Evolutionary conservation across 192 early-diverging fungal genomes (phyloP), one percentile per base, ranked within the genome.

Genomic region (Cetraspora pellucida): DNA sequence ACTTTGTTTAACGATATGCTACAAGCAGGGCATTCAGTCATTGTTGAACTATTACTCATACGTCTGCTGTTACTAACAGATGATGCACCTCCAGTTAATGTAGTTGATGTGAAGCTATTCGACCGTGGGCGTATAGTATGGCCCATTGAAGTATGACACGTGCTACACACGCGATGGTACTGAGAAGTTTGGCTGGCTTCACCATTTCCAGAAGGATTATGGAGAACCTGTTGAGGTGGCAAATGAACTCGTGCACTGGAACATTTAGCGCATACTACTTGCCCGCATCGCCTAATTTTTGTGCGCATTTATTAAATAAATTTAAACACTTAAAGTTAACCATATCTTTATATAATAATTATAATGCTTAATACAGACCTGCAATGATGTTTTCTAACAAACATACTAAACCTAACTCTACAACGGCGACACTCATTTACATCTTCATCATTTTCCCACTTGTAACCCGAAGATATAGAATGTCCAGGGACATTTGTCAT

Each of bases 361-460:
- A 65, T 65, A 65, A n/a, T 10, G 19, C 10, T 65, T 17, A 11
- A 1, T 68, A 74, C 63, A 30, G 37, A 73, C 71, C 96, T 87
- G 80, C 96, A 98, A 81, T 98, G 96, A 78, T 97, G 96, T 65
- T 95, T 87, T 64, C 96, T 82, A 47, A 92, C 67, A 65, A 91
- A 93, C 23, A 98, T 75, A 0, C 88, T 88, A 80, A 98, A 98
- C 17, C 87, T 85, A 23, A 83, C 78, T 10, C 77, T 78, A 77
- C 95, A 97, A 27, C 85, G 81, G 28, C 87, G 84, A 81, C 96
- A 98, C 2, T 85, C 78, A 0, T 80, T 79, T 0, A 90, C 91
- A 14, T 91, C 87, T 16, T 89, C 81, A 78, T 95, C 94, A 0
- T 87, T 84, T 78, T 96, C 93, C 96, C 96, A 98, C 6, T 83